Evolutionary conservation across 2,329 filamentous ascomycete genomes (phyloP).

Genomic region (Thermoascus crustaceus): DNA sequence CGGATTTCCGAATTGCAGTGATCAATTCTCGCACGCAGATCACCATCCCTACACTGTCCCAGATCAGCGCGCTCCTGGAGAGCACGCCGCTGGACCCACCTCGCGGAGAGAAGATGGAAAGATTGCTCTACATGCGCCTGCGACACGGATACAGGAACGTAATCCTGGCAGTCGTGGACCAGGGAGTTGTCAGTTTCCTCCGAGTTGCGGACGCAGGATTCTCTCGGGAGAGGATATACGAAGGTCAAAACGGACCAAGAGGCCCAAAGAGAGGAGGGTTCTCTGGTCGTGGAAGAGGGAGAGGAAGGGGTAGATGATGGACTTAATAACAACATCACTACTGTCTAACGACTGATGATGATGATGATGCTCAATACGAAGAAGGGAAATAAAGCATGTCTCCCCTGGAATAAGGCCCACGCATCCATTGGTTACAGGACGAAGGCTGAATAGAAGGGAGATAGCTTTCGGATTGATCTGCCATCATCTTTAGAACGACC

Average conservation of each 20-base stretch:
- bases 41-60: conserved; percentile 60
- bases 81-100: conserved; percentile 63
- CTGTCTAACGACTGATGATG: too few species aligned
- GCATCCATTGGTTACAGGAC: conserved; percentile 15
- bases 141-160: conserved; percentile 81
- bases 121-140: conserved; percentile 62
- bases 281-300: conserved; percentile 20
- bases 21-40: conserved; percentile 63
- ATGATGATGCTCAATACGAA: conserved; percentile 4
- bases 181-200: conserved; percentile 82
- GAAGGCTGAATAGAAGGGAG: conserved; percentile 19
- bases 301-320: conserved; percentile 19
- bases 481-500: conserved; percentile 44
- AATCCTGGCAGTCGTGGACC: conserved; percentile 78
- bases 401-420: conserved; percentile 21
- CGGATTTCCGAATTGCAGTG: conserved; percentile 80
- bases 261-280: conserved; percentile 23
- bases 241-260: conserved; percentile 27
- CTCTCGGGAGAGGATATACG: conserved; percentile 63
- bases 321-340: background rate
- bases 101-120: conserved; percentile 38
- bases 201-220: conserved; percentile 74
- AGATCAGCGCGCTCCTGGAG: conserved; percentile 64
- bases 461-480: conserved; percentile 22
- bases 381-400: conserved; percentile 13